Evolutionary conservation across 441 rosid species (phyloP), one percentile per base, ranked within the genome.

Genomic region (Manihot esculenta): DNA sequence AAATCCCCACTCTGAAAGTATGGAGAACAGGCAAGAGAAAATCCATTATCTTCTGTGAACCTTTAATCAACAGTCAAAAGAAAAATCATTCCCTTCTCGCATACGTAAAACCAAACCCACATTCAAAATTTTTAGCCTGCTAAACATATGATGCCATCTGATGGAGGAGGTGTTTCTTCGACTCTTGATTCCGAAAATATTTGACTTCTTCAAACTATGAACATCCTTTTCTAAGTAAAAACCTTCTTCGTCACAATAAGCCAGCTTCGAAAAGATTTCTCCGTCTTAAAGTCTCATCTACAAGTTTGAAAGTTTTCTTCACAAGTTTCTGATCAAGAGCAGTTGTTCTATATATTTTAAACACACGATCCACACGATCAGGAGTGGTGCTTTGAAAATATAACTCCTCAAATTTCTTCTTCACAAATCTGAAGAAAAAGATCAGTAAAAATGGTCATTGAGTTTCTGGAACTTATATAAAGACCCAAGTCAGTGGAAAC

Each of bases 291-390:
- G 95, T 93, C 86, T 95, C 99, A 17, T 95, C 99, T 18, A 95
- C 98, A 6, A 95, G 96, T 83, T 95, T 95, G 88, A 95, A 95
- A 5, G 99, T 95, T 79, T 95, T 95, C 89, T 93, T 95, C 78
- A 95, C 96, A 23, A 95, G 97, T 81, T 91, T 95, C 83, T 89
- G 98, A 74, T 95, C 98, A 47, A 95, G 88, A 18, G 98, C 98
- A 0, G 95, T 92, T 3, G 98, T 95, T 69, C 99, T 82, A 66
- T 95, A 95, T 77, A 92, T 89, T 83, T 94, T 94, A 77, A 94
- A 94, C 20, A 94, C 98, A 33, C 97, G 79, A 78, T 94, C 98
- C 69, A 94, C 93, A n/a, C 86, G 82, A 66, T 91, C 93, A 6
- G 98, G 94, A 2, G 84, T 81, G 1, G 97, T 89, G 88, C 94